Base-by-base conservation (phyloP, 2,329 filamentous ascomycete species). In the Scorias spongiosa region DNA sequence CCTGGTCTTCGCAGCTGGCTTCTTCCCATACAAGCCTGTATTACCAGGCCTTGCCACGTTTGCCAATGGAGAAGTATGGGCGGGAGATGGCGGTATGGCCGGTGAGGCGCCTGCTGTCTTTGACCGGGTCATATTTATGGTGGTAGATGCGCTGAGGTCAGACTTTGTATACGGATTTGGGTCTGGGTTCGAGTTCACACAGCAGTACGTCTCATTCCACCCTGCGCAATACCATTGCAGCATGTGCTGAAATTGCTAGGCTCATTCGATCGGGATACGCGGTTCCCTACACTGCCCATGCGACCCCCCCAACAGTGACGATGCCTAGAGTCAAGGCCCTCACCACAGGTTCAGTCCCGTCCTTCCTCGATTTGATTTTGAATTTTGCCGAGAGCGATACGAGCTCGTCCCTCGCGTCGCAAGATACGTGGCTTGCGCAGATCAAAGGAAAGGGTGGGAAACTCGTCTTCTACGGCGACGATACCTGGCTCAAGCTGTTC, bases 311-410 rank as follows among this genome's bases (percentile, higher is more conserved):
- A 2, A 98, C 91, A 7, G 89, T 98, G 48, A 98, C 91, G 14
- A 96, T 98, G 91, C 91, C 91, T 37, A 80, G 89, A 49, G 80
- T 98, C 56, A 98, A 98, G 66, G 87, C 91, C 41, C 87, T 98
- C 50, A 98, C 91, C 1, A 96, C 91, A 1, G 91, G 91, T 48
- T 95, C 89, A 1, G 91, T 94, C n/a, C 91, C 91, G 2, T 96
- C 89, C 2, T 98, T 98, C 62, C 76, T 96, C 47, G 91, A 98
- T 62, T 82, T 95, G 12, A 93, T 98, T 48, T 73, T 98, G 46
- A 98, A 96, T 59, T 85, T 98, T 59, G 85, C 93, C 51, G 91
- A 98, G 64, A 87, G 80, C 14, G 91, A 98, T 60, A 89, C 85
- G 2, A 82, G 83, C 11, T 94, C 91, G 1, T 89, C 83, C 2